phyloP scores from a whole-genome alignment of 371 early-diverging fungal genomes.

The Lichtheimia corymbifera region DNA sequence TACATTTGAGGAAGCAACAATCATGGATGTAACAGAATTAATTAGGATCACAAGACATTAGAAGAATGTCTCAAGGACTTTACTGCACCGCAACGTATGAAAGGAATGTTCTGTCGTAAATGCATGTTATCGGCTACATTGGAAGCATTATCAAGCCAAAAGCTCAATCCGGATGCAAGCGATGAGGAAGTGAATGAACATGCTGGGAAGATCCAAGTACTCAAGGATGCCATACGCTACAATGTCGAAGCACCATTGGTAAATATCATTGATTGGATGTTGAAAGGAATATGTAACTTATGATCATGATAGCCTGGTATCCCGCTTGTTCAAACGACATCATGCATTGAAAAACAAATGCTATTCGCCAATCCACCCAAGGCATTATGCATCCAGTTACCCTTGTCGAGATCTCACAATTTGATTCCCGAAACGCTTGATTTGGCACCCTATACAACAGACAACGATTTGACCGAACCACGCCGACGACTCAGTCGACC shows the following conservation, averaged over 20 bases:
- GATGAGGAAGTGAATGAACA: background rate
- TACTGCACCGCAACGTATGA: background rate
- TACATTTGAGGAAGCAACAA: background rate
- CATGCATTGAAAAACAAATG: background rate
- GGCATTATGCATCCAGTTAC: background rate
- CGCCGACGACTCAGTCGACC: background rate
- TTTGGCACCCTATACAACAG: background rate
- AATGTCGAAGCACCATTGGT: constrained; percentile 38
- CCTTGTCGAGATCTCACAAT: background rate
- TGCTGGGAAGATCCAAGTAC: constrained; percentile 26
- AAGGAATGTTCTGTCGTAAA: background rate
- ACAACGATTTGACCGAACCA: background rate
- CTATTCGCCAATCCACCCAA: background rate
- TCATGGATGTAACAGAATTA: background rate
- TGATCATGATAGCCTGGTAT: background rate
- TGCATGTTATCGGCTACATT: background rate
- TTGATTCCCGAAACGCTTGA: background rate
- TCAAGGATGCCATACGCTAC: constrained; percentile 38
- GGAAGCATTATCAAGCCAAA: background rate
- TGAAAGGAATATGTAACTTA: background rate
- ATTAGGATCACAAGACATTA: background rate
- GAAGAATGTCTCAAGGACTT: background rate
- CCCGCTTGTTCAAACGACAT: background rate
- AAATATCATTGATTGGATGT: background rate
- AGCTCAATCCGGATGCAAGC: background rate